Base-by-base conservation (phyloP, 352 stramenopile genomes). In the Pythium brachiatum region DNA sequence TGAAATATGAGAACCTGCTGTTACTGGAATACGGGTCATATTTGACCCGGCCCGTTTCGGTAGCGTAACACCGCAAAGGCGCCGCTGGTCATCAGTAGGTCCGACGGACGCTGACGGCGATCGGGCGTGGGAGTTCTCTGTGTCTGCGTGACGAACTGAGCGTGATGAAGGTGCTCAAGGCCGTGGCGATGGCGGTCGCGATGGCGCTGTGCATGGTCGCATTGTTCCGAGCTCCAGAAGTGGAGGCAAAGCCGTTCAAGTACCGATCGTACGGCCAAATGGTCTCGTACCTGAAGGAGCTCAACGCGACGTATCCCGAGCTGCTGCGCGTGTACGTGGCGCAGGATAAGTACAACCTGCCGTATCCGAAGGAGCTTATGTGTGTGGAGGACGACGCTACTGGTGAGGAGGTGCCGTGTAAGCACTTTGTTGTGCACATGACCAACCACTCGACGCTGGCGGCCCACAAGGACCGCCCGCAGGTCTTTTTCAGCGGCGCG, bases 401-500 rank as follows among this genome's bases (percentile, higher is more conserved):
- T 9, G 55, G 72, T 0, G 26, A 54, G 1, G 61, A 53, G 3
- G 70, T 73, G 34, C 74, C 75, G 2, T 97, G 89, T 69, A 81
- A 94, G 43, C 88, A 96, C 26, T 94, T 84, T 32, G 67, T 97
- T 12, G 75, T 97, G 62, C 82, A 95, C 62, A 64, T 97, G 58
- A 97, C 88, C 23, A 94, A 97, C 66, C 82, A 96, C 66, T 89
- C 81, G 62, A 96, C 77, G 57, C 59, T 96, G 8, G 62, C 72
- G n/a, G 69, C 38, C 3, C 74, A 94, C 26, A 62, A 77, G 15
- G 69, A 76, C 20, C 76, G 97, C 25, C 96, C 97, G 7, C 90
- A 99, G 66, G 91, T 99, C 0, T 98, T 99, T 65, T 89, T 98
- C 66, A 98, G 89, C 61, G 97, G 97, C 64, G 89, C 90, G 41